Conservation (phyloP, 345 rosid species). For the Ailanthus altissimus region DNA sequence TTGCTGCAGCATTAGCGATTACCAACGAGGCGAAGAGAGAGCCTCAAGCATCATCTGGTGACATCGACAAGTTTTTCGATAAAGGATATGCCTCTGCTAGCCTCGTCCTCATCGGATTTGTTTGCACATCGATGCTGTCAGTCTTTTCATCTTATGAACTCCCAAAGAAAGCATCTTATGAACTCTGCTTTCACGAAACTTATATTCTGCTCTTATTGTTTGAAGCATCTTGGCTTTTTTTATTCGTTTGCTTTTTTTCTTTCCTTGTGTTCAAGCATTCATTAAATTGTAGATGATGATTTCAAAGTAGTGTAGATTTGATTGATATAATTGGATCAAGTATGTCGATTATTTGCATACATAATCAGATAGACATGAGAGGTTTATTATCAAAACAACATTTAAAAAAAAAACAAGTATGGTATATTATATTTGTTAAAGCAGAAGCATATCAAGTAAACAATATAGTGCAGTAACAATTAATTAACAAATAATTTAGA, state of each 20-base stretch:
- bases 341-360: too few relatives aligned
- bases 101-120: slow-evolving; percentile 53
- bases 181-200: neutral
- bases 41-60: neutral
- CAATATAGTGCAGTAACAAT: too few relatives aligned
- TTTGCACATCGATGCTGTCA: slow-evolving; percentile 50
- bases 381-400: too few relatives aligned
- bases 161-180: slow-evolving; percentile 28
- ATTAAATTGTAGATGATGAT: neutral
- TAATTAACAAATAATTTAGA: too few relatives aligned
- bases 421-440: too few relatives aligned
- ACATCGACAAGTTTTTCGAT: slow-evolving; percentile 37
- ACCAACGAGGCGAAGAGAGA: slow-evolving; percentile 47
- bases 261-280: neutral
- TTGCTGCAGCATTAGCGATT: slow-evolving; percentile 58
- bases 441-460: too few relatives aligned
- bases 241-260: neutral
- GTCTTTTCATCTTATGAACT: slow-evolving; percentile 52
- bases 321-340: too few relatives aligned
- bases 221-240: neutral
- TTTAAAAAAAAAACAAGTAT: too few relatives aligned
- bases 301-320: too few relatives aligned
- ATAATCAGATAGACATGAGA: too few relatives aligned
- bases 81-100: slow-evolving; percentile 52
- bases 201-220: neutral